Evolutionary conservation across 768 basidiomycete genomes (phyloP), one percentile per base, ranked within the genome.

Genomic region (Phanerochaete carnosa): DNA sequence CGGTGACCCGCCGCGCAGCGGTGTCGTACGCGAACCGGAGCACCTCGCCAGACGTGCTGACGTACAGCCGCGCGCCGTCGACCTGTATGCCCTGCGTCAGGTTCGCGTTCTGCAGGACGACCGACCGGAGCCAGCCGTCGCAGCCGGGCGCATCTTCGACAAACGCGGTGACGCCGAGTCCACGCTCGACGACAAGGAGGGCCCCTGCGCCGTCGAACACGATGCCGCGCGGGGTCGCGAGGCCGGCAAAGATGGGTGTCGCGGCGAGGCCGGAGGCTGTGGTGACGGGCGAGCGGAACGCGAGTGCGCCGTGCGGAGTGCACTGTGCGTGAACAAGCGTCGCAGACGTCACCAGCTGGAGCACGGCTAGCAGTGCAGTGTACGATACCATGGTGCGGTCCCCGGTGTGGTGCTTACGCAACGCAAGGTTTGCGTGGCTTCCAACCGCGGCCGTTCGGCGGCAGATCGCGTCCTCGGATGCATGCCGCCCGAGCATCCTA

Each of bases 71-170:
- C 13, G 61, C 58, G 0, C 70, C 75, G 45, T 77, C 73, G 26
- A 79, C 58, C 60, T 76, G 73, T 29, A 81, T 79, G 2, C 78
- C 79, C 49, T 80, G 79, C 8, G 78, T 81, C 22, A 80, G 68
- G 28, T 63, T 64, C 11, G 74, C 30, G 59, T 77, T 77, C 28
- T 66, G 56, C 25, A 79, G 62, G 15, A 80, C 76, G 15, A 79
- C 67, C 3, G 69, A 73, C 1, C 79, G 74, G 29, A 67, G 37
- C 74, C 67, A 75, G 73, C 79, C 26, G 72, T 75, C 3, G 68
- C 65, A 58, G n/a, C 56, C 13, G 70, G 66, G n/a, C 67, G 64
- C 37, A 64, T 69, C 12, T 63, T 73, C 63, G 77, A 77, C 6
- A 75, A 16, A 80, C 73, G 25, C 80, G 63, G 61, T 79, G 23